A percentile compares a stretch with the other conserved stretches of the same genome.
These are phyloP conservation scores for Rhizophagus clarus DNA, from an alignment of 192 early-diverging fungal genomes.

Conservation along the genomic window DNA sequence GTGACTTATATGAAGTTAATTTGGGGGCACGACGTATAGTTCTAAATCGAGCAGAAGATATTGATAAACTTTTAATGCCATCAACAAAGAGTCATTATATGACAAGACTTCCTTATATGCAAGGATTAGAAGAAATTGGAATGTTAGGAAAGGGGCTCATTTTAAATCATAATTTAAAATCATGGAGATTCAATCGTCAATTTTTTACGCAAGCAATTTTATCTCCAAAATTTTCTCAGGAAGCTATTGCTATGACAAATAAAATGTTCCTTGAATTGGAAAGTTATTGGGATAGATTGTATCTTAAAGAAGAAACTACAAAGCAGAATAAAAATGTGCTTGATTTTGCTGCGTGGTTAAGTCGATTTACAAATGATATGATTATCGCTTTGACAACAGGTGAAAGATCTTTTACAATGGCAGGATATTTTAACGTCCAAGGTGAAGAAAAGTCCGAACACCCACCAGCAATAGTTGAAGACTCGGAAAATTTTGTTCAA, in stretches of 20 bases:
- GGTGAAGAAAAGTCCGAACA: neutral
- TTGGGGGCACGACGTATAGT: neutral
- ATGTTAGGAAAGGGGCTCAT: neutral
- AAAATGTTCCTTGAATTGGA: neutral
- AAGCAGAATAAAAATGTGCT: neutral
- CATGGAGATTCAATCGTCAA: constrained; percentile 19
- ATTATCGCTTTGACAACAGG: neutral
- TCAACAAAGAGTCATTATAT: constrained; percentile 15
- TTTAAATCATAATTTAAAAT: neutral
- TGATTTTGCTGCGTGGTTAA: neutral
- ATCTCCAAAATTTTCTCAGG: neutral
- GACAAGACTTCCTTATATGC: neutral
- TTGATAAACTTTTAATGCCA: neutral
- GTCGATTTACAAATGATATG: neutral
- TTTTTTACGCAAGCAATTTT: constrained; percentile 13
- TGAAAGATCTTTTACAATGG: neutral
- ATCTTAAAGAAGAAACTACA: neutral
- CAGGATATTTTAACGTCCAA: neutral
- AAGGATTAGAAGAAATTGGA: neutral
- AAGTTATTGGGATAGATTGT: neutral
- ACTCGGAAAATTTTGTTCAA: neutral
- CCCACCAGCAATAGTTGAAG: neutral
- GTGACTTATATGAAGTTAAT: constrained; percentile 19
- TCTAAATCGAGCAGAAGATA: neutral
- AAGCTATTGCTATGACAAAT: neutral